A percentile compares a stretch with the other conserved stretches of the same genome.
These are phyloP conservation scores for Ambrosiella beaveri DNA, from an alignment of 2,329 filamentous ascomycete species.

Conservation along the genomic window DNA sequence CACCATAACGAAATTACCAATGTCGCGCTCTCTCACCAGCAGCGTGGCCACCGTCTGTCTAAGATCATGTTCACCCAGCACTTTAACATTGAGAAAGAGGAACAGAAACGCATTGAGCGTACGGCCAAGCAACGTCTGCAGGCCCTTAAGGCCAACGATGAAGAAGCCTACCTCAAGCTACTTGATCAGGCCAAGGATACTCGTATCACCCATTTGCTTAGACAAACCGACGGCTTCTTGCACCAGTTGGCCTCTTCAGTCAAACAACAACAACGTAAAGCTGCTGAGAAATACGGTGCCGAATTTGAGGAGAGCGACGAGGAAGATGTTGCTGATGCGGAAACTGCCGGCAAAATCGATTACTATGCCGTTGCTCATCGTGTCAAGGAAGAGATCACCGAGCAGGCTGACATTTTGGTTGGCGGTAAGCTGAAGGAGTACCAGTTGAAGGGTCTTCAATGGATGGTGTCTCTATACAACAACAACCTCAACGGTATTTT, in stretches of 20 bases:
- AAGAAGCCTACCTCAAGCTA: slow-evolving; percentile 95
- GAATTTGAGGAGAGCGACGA: slow-evolving; percentile 32
- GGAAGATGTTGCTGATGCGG: slow-evolving; percentile 50
- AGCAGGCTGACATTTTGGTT: slow-evolving; percentile 71
- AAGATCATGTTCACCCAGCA: slow-evolving; percentile 80
- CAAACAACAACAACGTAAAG: slow-evolving; percentile 77
- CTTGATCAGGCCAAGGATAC: slow-evolving; percentile 98
- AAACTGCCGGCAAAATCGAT: slow-evolving; percentile 68
- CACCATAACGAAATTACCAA: slow-evolving; percentile 65
- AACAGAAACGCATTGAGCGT: slow-evolving; percentile 93
- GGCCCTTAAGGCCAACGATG: slow-evolving; percentile 95
- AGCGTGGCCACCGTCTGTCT: slow-evolving; percentile 69
- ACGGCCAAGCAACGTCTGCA: slow-evolving; percentile 99
- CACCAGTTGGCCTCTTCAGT: slow-evolving; percentile 89
- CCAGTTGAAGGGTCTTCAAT: slow-evolving; percentile 94
- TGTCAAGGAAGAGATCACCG: slow-evolving; percentile 76
- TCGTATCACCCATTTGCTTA: slow-evolving; percentile 91
- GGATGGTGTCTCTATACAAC: slow-evolving; percentile 99
- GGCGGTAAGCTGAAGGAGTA: slow-evolving; percentile 93
- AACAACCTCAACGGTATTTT: slow-evolving; percentile 99
- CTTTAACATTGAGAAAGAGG: slow-evolving; percentile 95
- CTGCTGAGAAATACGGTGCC: slow-evolving; percentile 60
- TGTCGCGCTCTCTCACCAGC: slow-evolving; percentile 47
- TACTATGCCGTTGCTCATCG: slow-evolving; percentile 98
- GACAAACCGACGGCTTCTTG: slow-evolving; percentile 94